These are phyloP conservation scores for Colletotrichum gloeosporioides DNA, from an alignment of 2,329 filamentous ascomycete species.

Conservation along the genomic window DNA sequence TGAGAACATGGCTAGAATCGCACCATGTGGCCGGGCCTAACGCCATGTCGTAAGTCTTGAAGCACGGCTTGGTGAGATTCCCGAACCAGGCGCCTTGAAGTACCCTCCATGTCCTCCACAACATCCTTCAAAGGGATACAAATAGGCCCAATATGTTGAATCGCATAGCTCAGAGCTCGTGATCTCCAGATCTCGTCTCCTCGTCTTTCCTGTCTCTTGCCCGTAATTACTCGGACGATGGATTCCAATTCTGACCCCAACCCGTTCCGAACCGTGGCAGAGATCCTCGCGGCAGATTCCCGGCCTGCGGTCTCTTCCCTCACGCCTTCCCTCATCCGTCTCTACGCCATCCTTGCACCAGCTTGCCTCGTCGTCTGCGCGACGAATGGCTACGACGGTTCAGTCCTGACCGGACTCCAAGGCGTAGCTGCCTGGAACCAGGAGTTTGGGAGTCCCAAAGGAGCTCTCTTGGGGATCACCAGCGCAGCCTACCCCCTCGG, in stretches of 20 bases:
- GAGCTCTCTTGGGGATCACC: slow-evolving; percentile 38
- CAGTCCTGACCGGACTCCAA: slow-evolving; percentile 46
- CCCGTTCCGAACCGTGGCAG: not conserved
- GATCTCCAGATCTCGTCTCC: not conserved
- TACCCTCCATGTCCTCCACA: not conserved
- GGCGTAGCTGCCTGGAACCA: slow-evolving; percentile 37
- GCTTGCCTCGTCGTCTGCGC: not conserved
- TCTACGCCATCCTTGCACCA: not conserved
- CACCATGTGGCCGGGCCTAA: not conserved
- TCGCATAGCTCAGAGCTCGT: not conserved
- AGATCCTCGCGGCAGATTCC: not conserved
- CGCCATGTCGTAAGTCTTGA: not conserved
- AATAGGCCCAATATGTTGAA: not conserved
- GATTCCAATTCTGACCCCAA: not conserved
- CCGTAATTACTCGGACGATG: not conserved
- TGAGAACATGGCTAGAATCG: not conserved
- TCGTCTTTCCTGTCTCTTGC: not conserved
- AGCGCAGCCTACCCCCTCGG: slow-evolving; percentile 43
- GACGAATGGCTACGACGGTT: slow-evolving; percentile 25
- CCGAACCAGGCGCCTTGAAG: not conserved
- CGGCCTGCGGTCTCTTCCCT: not conserved
- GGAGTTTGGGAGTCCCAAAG: slow-evolving; percentile 38
- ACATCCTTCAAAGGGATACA: not conserved
- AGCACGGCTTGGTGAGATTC: not conserved
- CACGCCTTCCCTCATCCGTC: not conserved